Conservation (phyloP, 2,329 filamentous ascomycete species). For the Aspergillus sp. region DNA sequence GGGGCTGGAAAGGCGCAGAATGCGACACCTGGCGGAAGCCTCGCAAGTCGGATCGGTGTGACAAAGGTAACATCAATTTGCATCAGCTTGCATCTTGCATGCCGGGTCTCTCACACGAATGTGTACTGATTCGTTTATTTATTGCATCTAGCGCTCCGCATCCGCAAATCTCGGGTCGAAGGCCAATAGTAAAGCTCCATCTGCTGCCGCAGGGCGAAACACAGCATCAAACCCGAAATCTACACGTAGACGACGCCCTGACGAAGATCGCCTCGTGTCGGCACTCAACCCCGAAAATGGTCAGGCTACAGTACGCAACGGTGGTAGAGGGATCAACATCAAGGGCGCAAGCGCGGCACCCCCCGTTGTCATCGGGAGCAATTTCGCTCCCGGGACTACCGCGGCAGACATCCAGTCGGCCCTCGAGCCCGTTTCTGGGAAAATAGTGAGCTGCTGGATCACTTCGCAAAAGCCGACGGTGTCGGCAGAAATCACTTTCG, state of each 20-base stretch:
- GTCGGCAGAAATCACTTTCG: conserved; percentile 60
- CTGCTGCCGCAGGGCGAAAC: conserved; percentile 18
- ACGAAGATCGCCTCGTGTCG: conserved; percentile 33
- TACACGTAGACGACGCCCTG: conserved; percentile 33
- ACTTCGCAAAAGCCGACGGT: conserved; percentile 55
- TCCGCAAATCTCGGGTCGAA: conserved; percentile 41
- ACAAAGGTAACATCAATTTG: conserved; percentile 48
- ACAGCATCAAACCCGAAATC: conserved; percentile 25
- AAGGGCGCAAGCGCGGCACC: conserved; percentile 54
- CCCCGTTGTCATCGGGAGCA: conserved; percentile 59
- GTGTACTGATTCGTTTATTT: conserved; percentile 4
- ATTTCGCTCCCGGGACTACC: conserved; percentile 66
- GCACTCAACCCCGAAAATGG: conserved; percentile 30
- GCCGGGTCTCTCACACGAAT: not conserved
- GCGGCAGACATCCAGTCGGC: conserved; percentile 65
- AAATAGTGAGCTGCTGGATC: conserved; percentile 55
- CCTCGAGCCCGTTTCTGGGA: conserved; percentile 53
- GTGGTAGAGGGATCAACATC: conserved; percentile 51
- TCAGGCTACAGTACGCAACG: conserved; percentile 32
- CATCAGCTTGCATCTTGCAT: not conserved
- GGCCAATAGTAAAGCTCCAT: conserved; percentile 37
- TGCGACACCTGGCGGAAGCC: conserved; percentile 47
- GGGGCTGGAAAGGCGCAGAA: conserved; percentile 41
- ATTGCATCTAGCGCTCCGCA: conserved; percentile 35
- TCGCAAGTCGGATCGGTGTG: conserved; percentile 61